Percentiles rank a stretch among this genome's conserved stretches.
Evolutionary conservation across 2,329 filamentous ascomycete genomes (phyloP).

Genomic region (Coniochaeta sp.): DNA sequence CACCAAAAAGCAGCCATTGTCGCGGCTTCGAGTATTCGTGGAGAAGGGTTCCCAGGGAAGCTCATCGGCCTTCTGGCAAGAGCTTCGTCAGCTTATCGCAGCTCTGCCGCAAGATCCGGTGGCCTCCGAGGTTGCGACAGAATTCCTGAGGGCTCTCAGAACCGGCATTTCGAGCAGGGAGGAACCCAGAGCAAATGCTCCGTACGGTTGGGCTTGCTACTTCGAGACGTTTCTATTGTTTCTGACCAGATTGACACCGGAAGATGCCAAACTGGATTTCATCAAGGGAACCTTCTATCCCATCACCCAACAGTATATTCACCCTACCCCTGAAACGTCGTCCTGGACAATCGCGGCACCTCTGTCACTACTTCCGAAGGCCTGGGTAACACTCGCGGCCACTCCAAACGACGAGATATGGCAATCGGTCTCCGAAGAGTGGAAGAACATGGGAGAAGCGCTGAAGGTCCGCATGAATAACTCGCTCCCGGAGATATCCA

Average conservation of each 20-base stretch:
- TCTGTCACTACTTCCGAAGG: slow-evolving; percentile 34
- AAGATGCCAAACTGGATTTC: slow-evolving; percentile 36
- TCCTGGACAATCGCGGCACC: slow-evolving; percentile 25
- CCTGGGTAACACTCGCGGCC: slow-evolving; percentile 36
- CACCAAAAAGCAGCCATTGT: slow-evolving; percentile 47
- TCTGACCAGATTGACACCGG: slow-evolving; percentile 33
- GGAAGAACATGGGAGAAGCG: slow-evolving; percentile 52
- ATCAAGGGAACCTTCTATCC: slow-evolving; percentile 45
- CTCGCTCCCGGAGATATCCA: slow-evolving; percentile 76
- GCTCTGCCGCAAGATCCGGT: slow-evolving; percentile 44
- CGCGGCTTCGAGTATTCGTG: slow-evolving; percentile 63
- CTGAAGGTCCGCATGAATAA: slow-evolving; percentile 63
- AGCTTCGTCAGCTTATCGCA: slow-evolving; percentile 55
- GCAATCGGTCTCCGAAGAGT: slow-evolving; percentile 47
- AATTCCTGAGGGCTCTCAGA: slow-evolving; percentile 61
- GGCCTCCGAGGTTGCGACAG: slow-evolving; percentile 42
- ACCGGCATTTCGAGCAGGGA: slow-evolving; percentile 67
- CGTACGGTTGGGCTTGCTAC: slow-evolving; percentile 69
- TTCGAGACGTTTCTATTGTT: slow-evolving; percentile 55
- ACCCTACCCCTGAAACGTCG: slow-evolving; percentile 32
- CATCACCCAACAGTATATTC: slow-evolving; percentile 47
- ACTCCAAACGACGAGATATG: slow-evolving; percentile 34
- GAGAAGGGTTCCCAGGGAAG: slow-evolving; percentile 81
- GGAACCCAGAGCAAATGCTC: slow-evolving; percentile 62
- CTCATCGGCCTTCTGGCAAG: slow-evolving; percentile 64